Evolutionary conservation across 306 rosid species (phyloP), one percentile per base, ranked within the genome.

Genomic region (Inga leiocalycina): DNA sequence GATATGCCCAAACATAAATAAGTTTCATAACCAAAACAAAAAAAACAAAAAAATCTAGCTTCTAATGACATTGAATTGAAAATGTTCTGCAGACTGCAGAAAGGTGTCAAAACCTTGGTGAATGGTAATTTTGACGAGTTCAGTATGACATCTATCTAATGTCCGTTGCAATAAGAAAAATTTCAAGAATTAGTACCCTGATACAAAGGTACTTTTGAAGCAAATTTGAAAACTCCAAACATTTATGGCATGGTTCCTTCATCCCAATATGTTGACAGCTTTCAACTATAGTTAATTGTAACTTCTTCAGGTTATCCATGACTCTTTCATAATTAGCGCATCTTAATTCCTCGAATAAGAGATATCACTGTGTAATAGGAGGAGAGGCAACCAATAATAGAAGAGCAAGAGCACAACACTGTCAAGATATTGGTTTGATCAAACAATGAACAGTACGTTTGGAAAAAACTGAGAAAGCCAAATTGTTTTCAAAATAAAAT

Each of bases 151-250:
- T 79, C 65, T 66, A 56, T 56, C 62, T 56, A 56, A 56, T 19
- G 62, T 19, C 62, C 3, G 12, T 56, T 20, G 62, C 24, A 56
- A 56, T 56, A 56, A 56, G 62, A 56, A 57, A n/a, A n/a, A 57
- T 57, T 30, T n/a, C 64, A 57, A 20, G 64, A 57, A 57, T 27
- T 12, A 22, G 10, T n/a, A 24, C 68, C 6, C 68, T 22, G 17
- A 39, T 13, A n/a, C 46, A 14, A 48, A 39, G 51, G 59, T 32
- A 68, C 30, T n/a, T 13, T 13, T 48, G 48, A 19, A 20, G 59
- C 41, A 77, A 75, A 85, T 48, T 65, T 74, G 66, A 39, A 78
- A 81, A 52, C 79, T 54, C 32, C 83, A 24, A 13, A 52, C 52
- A 24, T 6, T 22, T 54, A 19, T 3, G 34, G 54, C 73, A 14